Percentiles rank a stretch among this genome's conserved stretches.
Conservation (phyloP, 164 flowering plant genomes). For the Liquidambar formosana region DNA sequence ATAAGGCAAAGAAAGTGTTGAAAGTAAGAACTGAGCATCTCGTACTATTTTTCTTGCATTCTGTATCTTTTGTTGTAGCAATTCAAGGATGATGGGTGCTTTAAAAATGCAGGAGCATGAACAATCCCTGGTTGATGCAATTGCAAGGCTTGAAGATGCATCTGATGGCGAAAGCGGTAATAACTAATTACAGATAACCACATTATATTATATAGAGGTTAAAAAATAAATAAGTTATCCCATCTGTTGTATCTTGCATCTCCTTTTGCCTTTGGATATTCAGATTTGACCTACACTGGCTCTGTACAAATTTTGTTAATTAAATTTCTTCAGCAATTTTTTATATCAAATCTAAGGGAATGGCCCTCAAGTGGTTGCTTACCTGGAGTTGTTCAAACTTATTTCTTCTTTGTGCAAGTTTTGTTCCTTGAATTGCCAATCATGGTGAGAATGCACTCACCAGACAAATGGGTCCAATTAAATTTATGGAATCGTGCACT, state of each 20-base stretch:
- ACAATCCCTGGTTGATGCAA: constrained; percentile 45
- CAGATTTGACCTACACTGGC: constrained; percentile 10
- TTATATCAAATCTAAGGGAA: constrained; percentile 2
- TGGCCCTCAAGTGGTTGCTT: constrained; percentile 2
- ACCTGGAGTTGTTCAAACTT: not conserved
- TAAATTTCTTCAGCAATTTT: not conserved
- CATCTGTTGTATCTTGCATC: constrained; percentile 19
- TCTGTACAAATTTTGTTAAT: constrained; percentile 16
- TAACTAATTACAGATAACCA: constrained; percentile 31
- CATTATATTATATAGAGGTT: constrained; percentile 19
- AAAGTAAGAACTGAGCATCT: constrained; percentile 38
- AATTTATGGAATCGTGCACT: not conserved
- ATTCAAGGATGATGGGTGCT: constrained; percentile 1
- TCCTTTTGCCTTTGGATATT: constrained; percentile 7
- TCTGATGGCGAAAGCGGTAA: constrained; percentile 65
- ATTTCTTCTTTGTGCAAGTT: not conserved
- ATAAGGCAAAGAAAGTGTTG: constrained; percentile 63
- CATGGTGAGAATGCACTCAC: not conserved
- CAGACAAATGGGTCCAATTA: not conserved
- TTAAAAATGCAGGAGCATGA: constrained; percentile 46
- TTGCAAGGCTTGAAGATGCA: constrained; percentile 49
- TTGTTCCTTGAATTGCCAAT: not conserved
- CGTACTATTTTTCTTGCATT: not conserved
- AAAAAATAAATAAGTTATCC: too few relatives aligned
- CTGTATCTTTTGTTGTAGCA: not conserved